Conservation (phyloP, 306 rosid genomes). For the Gynostemma pentaphyllum region DNA sequence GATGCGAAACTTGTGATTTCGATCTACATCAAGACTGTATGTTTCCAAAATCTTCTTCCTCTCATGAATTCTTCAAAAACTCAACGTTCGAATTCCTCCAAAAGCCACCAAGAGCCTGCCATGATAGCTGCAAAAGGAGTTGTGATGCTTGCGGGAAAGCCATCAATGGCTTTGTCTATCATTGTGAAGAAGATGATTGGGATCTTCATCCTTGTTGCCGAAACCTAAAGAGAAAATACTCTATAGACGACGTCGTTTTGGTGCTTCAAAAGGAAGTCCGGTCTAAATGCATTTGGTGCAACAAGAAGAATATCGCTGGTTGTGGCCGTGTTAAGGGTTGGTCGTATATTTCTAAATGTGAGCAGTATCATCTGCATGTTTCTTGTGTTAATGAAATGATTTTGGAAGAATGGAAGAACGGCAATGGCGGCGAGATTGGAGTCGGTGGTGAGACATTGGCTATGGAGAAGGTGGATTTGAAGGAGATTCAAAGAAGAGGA, state of each 20-base stretch:
- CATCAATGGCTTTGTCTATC: constrained; percentile 1
- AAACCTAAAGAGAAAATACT: neutral
- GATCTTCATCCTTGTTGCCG: constrained; percentile 2
- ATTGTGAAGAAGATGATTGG: neutral
- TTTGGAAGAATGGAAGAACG: neutral
- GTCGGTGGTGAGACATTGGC: neutral
- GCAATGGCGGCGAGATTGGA: neutral
- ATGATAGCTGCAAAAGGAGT: neutral
- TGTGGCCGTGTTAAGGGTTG: neutral
- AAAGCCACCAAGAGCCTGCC: neutral
- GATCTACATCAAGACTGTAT: constrained; percentile 9
- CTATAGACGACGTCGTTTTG: neutral
- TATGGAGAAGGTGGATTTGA: neutral
- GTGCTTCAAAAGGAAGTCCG: neutral
- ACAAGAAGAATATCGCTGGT: neutral
- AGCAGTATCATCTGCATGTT: constrained; percentile 10
- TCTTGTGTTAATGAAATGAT: neutral
- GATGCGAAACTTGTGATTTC: constrained; percentile 10
- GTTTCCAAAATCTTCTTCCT: neutral
- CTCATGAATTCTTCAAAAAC: neutral
- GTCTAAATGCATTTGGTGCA: constrained; percentile 6
- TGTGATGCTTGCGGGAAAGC: neutral
- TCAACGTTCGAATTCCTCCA: neutral
- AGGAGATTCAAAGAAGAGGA: neutral
- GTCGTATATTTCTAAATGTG: constrained; percentile 9